Conservation (phyloP, 1,139 yeast species). For the Yamadazyma taylorii region DNA sequence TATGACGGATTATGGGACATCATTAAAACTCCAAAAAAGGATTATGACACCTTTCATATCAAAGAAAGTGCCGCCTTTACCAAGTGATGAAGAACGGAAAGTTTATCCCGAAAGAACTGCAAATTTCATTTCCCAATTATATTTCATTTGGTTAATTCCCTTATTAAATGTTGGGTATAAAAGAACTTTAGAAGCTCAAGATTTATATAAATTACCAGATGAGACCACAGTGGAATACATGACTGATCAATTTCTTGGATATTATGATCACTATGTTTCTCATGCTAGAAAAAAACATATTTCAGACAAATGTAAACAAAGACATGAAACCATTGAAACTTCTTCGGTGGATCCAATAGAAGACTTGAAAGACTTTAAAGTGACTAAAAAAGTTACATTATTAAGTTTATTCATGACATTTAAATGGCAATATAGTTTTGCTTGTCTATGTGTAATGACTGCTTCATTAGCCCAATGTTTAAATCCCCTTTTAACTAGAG, state of each 20-base stretch:
- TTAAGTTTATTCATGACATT: slow-evolving; percentile 30
- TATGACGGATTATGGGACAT: neutral
- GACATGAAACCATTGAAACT: slow-evolving; percentile 27
- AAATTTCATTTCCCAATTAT: slow-evolving; percentile 30
- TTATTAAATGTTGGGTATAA: slow-evolving; percentile 61
- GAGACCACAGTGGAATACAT: slow-evolving; percentile 51
- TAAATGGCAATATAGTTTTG: slow-evolving; percentile 24
- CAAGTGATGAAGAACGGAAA: slow-evolving; percentile 48
- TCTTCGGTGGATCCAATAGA: slow-evolving; percentile 20
- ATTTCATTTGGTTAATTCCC: slow-evolving; percentile 63
- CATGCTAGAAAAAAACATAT: slow-evolving; percentile 24
- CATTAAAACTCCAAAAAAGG: slow-evolving; percentile 9
- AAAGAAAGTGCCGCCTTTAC: slow-evolving; percentile 49
- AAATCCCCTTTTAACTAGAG: slow-evolving; percentile 31
- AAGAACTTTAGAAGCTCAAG: slow-evolving; percentile 64
- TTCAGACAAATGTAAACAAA: slow-evolving; percentile 22
- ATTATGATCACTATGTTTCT: slow-evolving; percentile 34
- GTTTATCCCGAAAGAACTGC: slow-evolving; percentile 26
- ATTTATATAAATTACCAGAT: slow-evolving; percentile 54
- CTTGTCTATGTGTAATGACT: slow-evolving; percentile 22
- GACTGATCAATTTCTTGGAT: slow-evolving; percentile 27
- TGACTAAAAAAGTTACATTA: slow-evolving; percentile 20
- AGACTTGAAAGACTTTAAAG: slow-evolving; percentile 28
- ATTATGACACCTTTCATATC: slow-evolving; percentile 14
- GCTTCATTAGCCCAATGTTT: slow-evolving; percentile 23